These are phyloP conservation scores for Carallia pectinifolia DNA, from an alignment of 345 rosid species.

Conservation along the genomic window DNA sequence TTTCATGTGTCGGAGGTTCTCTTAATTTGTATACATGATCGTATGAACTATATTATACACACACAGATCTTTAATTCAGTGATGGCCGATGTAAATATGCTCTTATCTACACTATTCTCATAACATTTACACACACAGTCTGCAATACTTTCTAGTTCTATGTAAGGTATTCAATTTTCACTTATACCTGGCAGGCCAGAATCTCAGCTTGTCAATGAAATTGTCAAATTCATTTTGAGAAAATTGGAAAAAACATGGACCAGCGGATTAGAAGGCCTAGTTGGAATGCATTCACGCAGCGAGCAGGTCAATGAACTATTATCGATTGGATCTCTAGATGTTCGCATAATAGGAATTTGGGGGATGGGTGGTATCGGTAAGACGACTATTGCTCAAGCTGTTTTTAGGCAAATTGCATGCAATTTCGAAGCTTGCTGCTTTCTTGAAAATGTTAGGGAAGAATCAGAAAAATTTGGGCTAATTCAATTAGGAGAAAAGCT, in stretches of 20 bases:
- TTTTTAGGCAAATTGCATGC: background rate
- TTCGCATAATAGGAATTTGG: background rate
- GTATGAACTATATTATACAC: too few species aligned
- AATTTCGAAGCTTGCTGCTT: background rate
- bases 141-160: too few species aligned
- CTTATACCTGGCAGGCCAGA: background rate
- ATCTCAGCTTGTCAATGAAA: background rate
- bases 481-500: background rate
- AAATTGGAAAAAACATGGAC: background rate
- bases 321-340: background rate
- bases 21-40: too few species aligned
- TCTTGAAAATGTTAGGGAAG: background rate
- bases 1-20: too few species aligned
- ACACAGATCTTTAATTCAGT: too few species aligned
- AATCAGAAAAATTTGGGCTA: background rate
- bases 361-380: conserved; percentile 1
- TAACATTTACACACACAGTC: too few species aligned
- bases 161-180: too few species aligned
- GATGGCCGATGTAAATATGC: too few species aligned
- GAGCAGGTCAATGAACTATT: background rate
- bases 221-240: background rate
- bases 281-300: background rate
- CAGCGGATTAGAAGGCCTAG: background rate
- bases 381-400: background rate
- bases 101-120: too few species aligned